Base-by-base conservation (phyloP, 2,329 filamentous ascomycete genomes). In the Colletotrichum tamarilloi region DNA sequence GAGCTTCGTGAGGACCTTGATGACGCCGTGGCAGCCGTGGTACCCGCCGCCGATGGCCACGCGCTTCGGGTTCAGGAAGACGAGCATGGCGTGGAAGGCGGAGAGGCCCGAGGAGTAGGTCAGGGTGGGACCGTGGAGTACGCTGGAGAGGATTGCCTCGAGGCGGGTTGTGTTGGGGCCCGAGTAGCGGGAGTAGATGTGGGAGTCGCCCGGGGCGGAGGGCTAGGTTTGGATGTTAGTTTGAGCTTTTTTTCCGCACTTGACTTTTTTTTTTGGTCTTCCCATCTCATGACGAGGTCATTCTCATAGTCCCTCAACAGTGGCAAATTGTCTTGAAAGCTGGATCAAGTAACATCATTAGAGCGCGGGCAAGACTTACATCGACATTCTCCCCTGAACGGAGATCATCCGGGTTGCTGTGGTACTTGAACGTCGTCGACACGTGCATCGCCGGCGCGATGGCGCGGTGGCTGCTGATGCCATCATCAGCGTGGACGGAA, bases 11-110 rank as follows among this genome's bases (percentile, higher is more conserved):
- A 97, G 87, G 67, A 98, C 84, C 38, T 83, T 83, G 77, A 98
- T 89, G 35, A 98, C 94, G 74, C 94, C 95, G 82, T 98, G 95
- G 83, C 94, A 97, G 77, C 97, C 97, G 84, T 98, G 97, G 84
- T 98, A 99, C 55, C 95, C 95, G 19, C 89, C 91, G 49, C 92
- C 92, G 76, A 98, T 95, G 76, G 95, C 93, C 68, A 98, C 91
- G 72, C 92, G 92, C 77, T 91, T 91, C 1, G 97, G 97, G 81
- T 97, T 95, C 9, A 97, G 85, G 79, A 92, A 91, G n/a, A 95
- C 92, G 2, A 98, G 88, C 72, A 97, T 86, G 38, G 94, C 95
- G 82, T 98, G 94, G 84, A 98, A 95, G 64, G 96, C 94, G 12
- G 94, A 90, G 26, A 98, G 90, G 4, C 97, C 97, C 4, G 94